Evolutionary conservation across 495 filamentous ascomycete genomes (phyloP), one percentile per base, ranked within the genome.

Genomic region (Parmelia sp.): DNA sequence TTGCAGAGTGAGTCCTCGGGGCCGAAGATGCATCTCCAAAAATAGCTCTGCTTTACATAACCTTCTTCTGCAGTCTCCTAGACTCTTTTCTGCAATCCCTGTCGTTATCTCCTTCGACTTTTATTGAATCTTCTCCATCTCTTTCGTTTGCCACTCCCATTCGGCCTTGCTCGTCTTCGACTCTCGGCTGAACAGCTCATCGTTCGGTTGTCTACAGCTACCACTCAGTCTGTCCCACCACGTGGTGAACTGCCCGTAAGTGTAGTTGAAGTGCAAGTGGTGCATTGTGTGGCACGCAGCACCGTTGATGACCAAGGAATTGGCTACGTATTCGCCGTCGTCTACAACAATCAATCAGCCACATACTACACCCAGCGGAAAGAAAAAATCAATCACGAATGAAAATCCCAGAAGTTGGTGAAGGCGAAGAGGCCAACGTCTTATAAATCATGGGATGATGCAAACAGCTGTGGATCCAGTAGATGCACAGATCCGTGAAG

Each of bases 221-320:
- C 89, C 89, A 65, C 91, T 90, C 40, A 97, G 71, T 57, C 94
- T 86, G 72, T 97, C 93, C 92, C 92, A 97, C 39, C 96, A 77
- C 8, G 94, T 97, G 5, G 90, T 96, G 78, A 91, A 97, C 74
- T 97, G 93, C 64, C 94, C 93, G 68, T 96, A 97, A 79, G 96
- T 97, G 83, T 91, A 96, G 79, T 95, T 96, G 85, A 97, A 97
- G 76, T 95, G 95, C n/a, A 96, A 77, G 73, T 97, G 93, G 74
- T 97, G 92, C 88, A 92, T 90, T 17, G 91, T 93, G 76, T 97
- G 93, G 79, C 93, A 97, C 40, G 93, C 93, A 27, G 93, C 93
- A 47, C 93, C 93, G 75, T 97, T 97, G 71, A 97, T 87, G 66
- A 97, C 75, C 10, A 90, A 88, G 72, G 86, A 88, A 75, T 96